Evolutionary conservation across 2,329 filamentous ascomycete genomes (phyloP), one percentile per base, ranked within the genome.

Genomic region (Beauveria sp.): DNA sequence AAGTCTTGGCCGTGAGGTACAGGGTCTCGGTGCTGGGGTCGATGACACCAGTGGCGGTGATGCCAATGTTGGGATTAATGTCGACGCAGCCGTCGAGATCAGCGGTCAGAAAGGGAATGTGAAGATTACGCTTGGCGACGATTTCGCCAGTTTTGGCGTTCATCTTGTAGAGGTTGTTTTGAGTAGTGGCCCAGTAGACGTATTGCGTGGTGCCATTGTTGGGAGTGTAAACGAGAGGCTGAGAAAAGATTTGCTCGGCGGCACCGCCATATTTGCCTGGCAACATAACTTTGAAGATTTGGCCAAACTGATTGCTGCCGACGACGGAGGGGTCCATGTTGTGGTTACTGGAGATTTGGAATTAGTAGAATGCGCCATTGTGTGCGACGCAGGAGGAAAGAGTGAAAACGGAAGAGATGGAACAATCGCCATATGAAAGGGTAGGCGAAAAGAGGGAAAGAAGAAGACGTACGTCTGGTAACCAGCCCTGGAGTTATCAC

Each of bases 251-350:
- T 65, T 83, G 79, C 67, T 86, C 84, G 1, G 73, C 62, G 2
- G 71, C 72, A 18, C 76, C 76, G 43, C 77, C 76, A 69, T 83
- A 86, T 20, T 72, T 76, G 6, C 83, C 83, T 0, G 83, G 80
- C 1, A 86, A 74, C 0, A 67, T 53, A 0, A 79, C 80, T 66
- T 75, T 78, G 74, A 83, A 86, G 8, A 85, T 71, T 63, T 83
- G 79, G 22, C 78, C 80, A 65, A 86, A 87, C 56, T 81, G 76
- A 3, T 78, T 70, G 61, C 80, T 83, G 46, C 75, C 78, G 2
- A 87, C 82, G 9, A 86, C 73, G 16, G 79, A 75, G 1, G 84
- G 84, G 67, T 87, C 83, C 79, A 87, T 82, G 70, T 87, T 87
- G 68, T 87, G 84, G 67, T 84, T 86, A 22, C 73, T 75, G 48